These are phyloP conservation scores for Eucalyptus caleyi DNA, from an alignment of 345 rosid genomes.

Conservation along the genomic window DNA sequence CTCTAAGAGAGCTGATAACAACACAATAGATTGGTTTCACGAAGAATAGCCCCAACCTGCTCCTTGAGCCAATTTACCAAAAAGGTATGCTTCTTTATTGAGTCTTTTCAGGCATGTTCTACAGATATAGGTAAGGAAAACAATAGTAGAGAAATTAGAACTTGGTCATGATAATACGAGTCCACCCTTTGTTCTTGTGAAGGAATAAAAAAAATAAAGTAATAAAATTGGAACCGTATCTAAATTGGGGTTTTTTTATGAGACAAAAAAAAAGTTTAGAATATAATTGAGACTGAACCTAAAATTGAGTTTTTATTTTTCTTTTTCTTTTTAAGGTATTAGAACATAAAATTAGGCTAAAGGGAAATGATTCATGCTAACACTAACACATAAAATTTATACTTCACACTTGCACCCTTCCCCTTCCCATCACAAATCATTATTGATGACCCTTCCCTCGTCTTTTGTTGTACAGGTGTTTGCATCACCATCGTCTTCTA, in stretches of 20 bases:
- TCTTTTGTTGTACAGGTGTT: neutral
- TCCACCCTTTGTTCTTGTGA: neutral
- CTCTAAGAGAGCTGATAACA: neutral
- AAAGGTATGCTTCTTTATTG: neutral
- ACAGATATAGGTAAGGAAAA: neutral
- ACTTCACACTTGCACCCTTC: neutral
- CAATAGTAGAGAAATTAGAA: neutral
- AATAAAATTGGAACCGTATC: neutral
- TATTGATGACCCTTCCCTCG: neutral
- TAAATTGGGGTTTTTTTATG: too few species aligned
- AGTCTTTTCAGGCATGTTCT: neutral
- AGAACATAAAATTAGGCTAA: neutral
- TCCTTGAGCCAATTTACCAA: neutral
- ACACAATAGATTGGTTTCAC: neutral
- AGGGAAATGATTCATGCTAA: neutral
- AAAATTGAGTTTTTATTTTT: too few species aligned
- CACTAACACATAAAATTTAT: neutral
- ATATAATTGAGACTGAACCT: neutral
- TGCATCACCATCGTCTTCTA: neutral
- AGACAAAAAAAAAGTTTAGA: neutral
- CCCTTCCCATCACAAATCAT: neutral
- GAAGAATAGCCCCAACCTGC: neutral
- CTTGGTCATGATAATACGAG: neutral
- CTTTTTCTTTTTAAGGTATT: too few species aligned
- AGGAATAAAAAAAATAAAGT: neutral